Base-by-base conservation (phyloP, 257 asterid genomes). In the Scutellaria galericulata region DNA sequence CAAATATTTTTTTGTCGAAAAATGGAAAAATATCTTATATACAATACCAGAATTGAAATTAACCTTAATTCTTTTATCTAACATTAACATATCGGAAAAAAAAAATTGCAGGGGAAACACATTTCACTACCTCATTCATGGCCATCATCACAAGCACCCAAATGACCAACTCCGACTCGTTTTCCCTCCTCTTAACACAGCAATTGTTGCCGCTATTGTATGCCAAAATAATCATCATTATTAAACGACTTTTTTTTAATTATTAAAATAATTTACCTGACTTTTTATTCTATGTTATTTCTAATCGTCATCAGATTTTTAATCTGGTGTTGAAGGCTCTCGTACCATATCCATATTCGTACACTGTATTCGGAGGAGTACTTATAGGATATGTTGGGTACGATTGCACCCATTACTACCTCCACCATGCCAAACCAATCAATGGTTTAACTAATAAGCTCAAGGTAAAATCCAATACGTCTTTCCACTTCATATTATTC, bases 341-440 rank as follows among this genome's bases (percentile, higher is more conserved):
- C 6, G 42, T 70, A 24, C 84, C 91, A 8, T 76, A 75, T 47
- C 39, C 80, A 0, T 68, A 76, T 76, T 58, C 87, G 20, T 82
- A 86, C 40, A 85, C 93, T 11, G 5, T 86, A 53, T 56, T 76
- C 57, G 97, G 86, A 41, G 96, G 97, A 24, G 77, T 54, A 13
- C 60, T 87, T 77, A 74, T 91, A 64, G 96, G 97, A 57, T 91
- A 91, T 74, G 79, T 88, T 18, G 56, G 83, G 66, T 91, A 91
- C 68, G 97, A 91, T 73, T 85, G 92, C 80, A 89, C 91, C 9
- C 97, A 91, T 75, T 91, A 91, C 82, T 83, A 85, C 74, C 63
- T 91, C 52, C 97, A 91, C 83, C 83, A 86, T 53, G 96, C 87
- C 40, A 85, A 88, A 68, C 90, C 95, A 72, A 6, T 68, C 6